phyloP scores from a whole-genome alignment of 225 moss, liverwort and hornwort genomes.

The Straminergon stramineum region DNA sequence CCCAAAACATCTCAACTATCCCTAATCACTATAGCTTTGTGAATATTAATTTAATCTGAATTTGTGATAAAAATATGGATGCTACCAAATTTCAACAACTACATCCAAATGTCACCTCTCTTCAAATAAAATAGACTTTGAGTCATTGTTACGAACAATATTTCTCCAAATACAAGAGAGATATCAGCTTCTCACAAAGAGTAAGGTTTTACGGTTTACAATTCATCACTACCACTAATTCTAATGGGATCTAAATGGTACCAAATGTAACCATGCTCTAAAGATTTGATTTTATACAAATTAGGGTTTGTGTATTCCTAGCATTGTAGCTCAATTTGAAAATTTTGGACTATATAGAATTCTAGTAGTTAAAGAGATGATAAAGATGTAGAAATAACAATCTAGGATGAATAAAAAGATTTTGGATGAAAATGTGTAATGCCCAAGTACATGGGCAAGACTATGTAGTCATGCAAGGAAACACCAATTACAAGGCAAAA shows the following conservation, averaged over 20 bases:
- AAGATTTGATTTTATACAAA: background rate
- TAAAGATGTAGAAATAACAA: too few species aligned
- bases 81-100: background rate
- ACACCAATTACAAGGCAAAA: background rate
- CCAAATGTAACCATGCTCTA: background rate
- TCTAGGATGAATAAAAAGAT: too few species aligned
- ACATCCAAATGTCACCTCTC: background rate
- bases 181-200: background rate
- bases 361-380: too few species aligned
- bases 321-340: background rate
- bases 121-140: background rate
- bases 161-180: rapidly evolving
- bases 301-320: background rate
- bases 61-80: background rate
- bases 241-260: background rate
- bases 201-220: background rate
- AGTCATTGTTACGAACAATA: background rate
- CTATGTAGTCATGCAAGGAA: rapidly evolving
- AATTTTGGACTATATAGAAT: too few species aligned
- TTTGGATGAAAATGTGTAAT: too few species aligned
- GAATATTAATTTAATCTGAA: background rate
- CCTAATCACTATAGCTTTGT: background rate
- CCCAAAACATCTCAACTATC: background rate
- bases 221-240: background rate
- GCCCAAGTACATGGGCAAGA: rapidly evolving